Base-by-base conservation (phyloP, 345 rosid genomes). In the Gossypium ekmanianum region DNA sequence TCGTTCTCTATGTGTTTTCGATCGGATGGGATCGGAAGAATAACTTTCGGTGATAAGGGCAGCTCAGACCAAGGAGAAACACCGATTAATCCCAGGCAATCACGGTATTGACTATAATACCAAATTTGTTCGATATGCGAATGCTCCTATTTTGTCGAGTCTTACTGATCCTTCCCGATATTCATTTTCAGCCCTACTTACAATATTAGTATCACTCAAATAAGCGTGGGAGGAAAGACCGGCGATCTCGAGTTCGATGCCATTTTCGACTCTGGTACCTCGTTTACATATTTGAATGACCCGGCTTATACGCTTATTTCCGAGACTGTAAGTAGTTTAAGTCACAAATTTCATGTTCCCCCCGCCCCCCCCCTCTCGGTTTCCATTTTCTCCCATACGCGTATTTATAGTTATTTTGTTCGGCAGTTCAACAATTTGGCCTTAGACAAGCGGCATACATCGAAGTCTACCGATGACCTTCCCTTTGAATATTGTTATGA, bases 1-100 rank as follows among this genome's bases (percentile, higher is more conserved):
- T 96, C 99, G 8, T 96, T 96, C 78, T 96, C 99, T 66, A 87
- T 96, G 97, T 96, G 99, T 84, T 96, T 96, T 65, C 84, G 88
- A 61, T 29, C 12, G 1, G 92, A 89, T 71, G 94, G 91, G 55
- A 18, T 82, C 27, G 98, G 98, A 72, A 88, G 99, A 86, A 96
- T 96, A 76, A 89, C 83, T 77, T 96, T 96, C 62, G 99, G 99
- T 10, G 99, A 96, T 78, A 86, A 76, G 79, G 99, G 99, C 58
- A 93, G 87, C 79, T 80, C 87, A 41, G 87, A 85, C 77, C 98
- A 96, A 84, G 83, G 89, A 39, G 90, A 88, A 83, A 93, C 99
- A 0, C 92, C 98, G 16, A 89, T 96, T 82, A 84, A 84, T 77
- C 84, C 88, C 67, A 63, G 86, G 81, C 82, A 84, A 51, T 63